Conservation (phyloP, 345 rosid species). For the Psidium guajava region DNA sequence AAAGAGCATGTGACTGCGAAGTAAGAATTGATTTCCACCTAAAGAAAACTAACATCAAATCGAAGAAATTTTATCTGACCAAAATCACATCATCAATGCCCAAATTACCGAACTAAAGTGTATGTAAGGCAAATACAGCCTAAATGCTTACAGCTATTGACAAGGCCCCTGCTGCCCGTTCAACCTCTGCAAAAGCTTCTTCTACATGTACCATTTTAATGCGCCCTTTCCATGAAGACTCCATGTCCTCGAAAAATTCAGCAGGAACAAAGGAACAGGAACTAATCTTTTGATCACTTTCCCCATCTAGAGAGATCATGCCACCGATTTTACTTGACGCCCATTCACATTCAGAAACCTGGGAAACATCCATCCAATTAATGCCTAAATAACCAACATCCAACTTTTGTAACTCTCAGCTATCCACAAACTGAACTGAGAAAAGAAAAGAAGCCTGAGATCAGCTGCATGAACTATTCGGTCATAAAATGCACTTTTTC, state of each 20-base stretch:
- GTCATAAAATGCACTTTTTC: too few relatives aligned
- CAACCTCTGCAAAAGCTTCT: slow-evolving; percentile 55
- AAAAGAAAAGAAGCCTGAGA: background rate
- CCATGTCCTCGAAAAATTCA: slow-evolving; percentile 90
- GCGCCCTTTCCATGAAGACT: slow-evolving; percentile 78
- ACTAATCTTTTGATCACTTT: slow-evolving; percentile 42
- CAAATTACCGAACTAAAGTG: background rate
- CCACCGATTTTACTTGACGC: slow-evolving; percentile 57
- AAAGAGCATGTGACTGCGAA: background rate
- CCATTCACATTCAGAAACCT: slow-evolving; percentile 75
- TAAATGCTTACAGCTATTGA: slow-evolving; percentile 51
- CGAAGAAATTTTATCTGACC: background rate
- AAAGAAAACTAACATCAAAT: background rate
- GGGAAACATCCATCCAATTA: background rate
- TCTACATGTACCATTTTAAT: slow-evolving; percentile 71
- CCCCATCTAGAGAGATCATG: slow-evolving; percentile 61
- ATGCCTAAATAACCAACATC: background rate
- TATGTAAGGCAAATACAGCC: background rate
- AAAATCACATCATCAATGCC: background rate
- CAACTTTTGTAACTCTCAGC: background rate
- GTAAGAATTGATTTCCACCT: background rate
- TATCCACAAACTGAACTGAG: background rate
- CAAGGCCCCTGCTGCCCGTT: slow-evolving; percentile 54
- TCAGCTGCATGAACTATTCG: background rate
- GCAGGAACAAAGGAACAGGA: slow-evolving; percentile 35